Conservation (phyloP, 2,329 filamentous ascomycete genomes). For the Phaeophleospora eucalypticola region DNA sequence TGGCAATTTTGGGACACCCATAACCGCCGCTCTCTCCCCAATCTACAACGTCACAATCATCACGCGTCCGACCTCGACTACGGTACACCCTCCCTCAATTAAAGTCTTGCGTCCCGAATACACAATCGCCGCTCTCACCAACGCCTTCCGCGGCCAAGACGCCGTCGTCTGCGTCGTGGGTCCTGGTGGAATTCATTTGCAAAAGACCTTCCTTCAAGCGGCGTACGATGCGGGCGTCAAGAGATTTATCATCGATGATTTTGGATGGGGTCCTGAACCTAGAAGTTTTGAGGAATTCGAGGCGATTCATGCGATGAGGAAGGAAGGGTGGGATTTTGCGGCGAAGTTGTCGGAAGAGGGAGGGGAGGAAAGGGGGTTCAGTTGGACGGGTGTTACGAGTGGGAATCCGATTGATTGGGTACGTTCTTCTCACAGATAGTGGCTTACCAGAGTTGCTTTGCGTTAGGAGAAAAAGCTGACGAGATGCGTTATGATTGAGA, state of each 20-base stretch:
- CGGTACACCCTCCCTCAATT: slow-evolving; percentile 26
- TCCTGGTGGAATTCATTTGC: slow-evolving; percentile 8
- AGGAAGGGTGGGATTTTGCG: slow-evolving; percentile 20
- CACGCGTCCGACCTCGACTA: slow-evolving; percentile 41
- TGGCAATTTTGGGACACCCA: slow-evolving; percentile 22
- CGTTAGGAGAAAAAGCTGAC: too few species aligned
- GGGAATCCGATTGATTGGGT: slow-evolving; percentile 22
- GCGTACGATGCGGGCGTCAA: slow-evolving; percentile 15
- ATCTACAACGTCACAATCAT: slow-evolving; percentile 52
- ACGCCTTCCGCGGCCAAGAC: slow-evolving; percentile 21
- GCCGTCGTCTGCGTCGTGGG: slow-evolving; percentile 18
- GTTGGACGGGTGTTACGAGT: slow-evolving; percentile 15
- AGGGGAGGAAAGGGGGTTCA: slow-evolving; percentile 10
- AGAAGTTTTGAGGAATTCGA: slow-evolving; percentile 9
- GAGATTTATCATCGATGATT: slow-evolving; percentile 20
- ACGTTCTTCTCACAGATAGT: background rate
- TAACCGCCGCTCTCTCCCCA: slow-evolving; percentile 11
- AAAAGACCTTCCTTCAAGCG: slow-evolving; percentile 15
- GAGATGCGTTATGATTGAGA: too few species aligned
- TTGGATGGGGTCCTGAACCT: slow-evolving; percentile 32
- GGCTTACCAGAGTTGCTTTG: background rate
- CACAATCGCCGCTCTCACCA: slow-evolving; percentile 43
- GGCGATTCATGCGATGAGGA: slow-evolving; percentile 2
- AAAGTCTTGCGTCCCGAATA: slow-evolving; percentile 41
- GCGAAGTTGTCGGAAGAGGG: slow-evolving; percentile 23